These are phyloP conservation scores for Haplosporangium sp. DNA, from an alignment of 371 early-diverging fungal species.

Conservation along the genomic window DNA sequence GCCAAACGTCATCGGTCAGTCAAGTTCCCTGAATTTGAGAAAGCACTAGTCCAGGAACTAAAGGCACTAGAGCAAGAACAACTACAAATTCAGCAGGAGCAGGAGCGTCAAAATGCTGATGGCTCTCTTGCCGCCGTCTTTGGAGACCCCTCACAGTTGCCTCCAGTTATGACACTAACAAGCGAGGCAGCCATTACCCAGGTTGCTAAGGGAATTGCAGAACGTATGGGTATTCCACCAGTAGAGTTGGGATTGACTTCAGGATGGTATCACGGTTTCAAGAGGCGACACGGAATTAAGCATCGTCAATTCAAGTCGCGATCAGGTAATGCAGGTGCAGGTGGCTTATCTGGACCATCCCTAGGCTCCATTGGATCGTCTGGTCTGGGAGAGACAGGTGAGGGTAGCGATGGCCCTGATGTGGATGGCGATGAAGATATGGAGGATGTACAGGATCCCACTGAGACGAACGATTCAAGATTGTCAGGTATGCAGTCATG, in stretches of 20 bases:
- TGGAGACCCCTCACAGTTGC: slow-evolving; percentile 31
- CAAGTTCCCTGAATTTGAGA: slow-evolving; percentile 56
- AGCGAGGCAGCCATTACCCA: slow-evolving; percentile 56
- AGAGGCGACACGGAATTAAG: slow-evolving; percentile 55
- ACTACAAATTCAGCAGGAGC: slow-evolving; percentile 53
- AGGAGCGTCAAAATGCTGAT: slow-evolving; percentile 18
- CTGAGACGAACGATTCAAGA: slow-evolving; percentile 8
- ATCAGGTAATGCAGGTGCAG: slow-evolving; percentile 7
- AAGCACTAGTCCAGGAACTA: slow-evolving; percentile 50
- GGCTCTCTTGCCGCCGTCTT: not conserved
- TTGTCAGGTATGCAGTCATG: slow-evolving; percentile 5
- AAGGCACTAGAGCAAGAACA: slow-evolving; percentile 53
- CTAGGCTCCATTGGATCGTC: slow-evolving; percentile 19
- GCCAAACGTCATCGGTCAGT: slow-evolving; percentile 56
- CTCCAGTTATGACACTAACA: slow-evolving; percentile 51
- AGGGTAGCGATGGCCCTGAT: slow-evolving; percentile 41
- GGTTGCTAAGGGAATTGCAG: slow-evolving; percentile 55
- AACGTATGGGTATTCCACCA: slow-evolving; percentile 53
- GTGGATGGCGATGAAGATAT: slow-evolving; percentile 51
- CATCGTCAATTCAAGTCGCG: slow-evolving; percentile 51
- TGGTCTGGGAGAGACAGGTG: slow-evolving; percentile 27
- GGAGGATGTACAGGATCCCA: slow-evolving; percentile 34
- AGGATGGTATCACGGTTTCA: slow-evolving; percentile 56
- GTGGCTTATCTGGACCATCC: slow-evolving; percentile 21
- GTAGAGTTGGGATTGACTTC: slow-evolving; percentile 54